phyloP scores from a whole-genome alignment of 2,329 filamentous ascomycete species.

The Phialophora chinensis region DNA sequence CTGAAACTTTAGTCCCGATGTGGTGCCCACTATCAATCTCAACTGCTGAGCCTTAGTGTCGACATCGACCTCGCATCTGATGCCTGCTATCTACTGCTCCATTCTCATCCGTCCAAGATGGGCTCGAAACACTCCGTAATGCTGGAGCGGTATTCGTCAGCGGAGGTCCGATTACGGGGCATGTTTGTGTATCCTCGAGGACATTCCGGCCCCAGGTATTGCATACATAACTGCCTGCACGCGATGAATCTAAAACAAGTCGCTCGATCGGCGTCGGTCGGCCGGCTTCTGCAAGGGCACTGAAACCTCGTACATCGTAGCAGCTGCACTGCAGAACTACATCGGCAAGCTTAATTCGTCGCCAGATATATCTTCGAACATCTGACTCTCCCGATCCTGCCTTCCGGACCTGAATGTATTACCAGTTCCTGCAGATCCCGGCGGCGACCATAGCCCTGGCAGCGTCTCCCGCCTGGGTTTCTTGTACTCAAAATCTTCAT shows the following conservation, averaged over 20 bases:
- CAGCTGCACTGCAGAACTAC: background rate
- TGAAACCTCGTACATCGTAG: conserved; percentile 7
- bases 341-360: conserved; percentile 30
- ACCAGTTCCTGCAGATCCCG: background rate
- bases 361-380: conserved; percentile 22
- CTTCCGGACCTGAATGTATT: background rate
- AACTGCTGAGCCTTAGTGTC: background rate
- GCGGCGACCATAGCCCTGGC: background rate
- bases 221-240: background rate
- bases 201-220: background rate
- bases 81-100: background rate
- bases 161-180: background rate
- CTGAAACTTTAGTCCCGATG: background rate
- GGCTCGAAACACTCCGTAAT: background rate
- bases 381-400: background rate
- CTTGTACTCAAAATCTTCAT: conserved; percentile 26
- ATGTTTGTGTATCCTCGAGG: background rate
- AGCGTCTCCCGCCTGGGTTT: conserved; percentile 16
- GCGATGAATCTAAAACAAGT: background rate
- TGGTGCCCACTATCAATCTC: background rate
- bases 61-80: background rate
- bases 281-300: conserved; percentile 25
- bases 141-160: background rate
- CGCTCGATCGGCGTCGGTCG: background rate
- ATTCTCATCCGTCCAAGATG: background rate